These are phyloP conservation scores for Sarocladium strictum DNA, from an alignment of 2,329 filamentous ascomycete genomes.

Conservation along the genomic window DNA sequence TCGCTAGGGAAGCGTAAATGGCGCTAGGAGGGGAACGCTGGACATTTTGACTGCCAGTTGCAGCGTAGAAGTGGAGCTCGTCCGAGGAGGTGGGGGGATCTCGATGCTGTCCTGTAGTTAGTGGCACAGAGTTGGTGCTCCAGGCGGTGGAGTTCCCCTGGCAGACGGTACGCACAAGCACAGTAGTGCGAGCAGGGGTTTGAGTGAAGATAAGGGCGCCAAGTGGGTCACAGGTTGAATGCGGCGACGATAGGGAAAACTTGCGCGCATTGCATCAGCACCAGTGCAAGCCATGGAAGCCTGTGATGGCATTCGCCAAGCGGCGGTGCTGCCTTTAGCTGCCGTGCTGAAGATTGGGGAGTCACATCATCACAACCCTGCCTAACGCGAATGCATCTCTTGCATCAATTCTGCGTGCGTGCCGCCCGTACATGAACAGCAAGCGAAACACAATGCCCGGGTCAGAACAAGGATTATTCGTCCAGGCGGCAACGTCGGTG, in stretches of 20 bases:
- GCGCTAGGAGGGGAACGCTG: not conserved
- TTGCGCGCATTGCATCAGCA: not conserved
- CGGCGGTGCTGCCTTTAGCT: not conserved
- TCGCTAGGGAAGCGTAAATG: not conserved
- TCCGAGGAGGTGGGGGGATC: not conserved
- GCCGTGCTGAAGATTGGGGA: not conserved
- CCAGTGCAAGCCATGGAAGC: not conserved
- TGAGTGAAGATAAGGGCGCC: too few relatives aligned
- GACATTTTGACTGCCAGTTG: not conserved
- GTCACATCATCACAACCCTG: not conserved
- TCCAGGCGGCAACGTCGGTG: too few relatives aligned
- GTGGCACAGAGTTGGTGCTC: too few relatives aligned
- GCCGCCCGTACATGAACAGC: not conserved
- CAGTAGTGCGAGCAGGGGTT: too few relatives aligned
- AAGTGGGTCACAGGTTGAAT: too few relatives aligned
- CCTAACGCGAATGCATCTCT: not conserved
- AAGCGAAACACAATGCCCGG: too few relatives aligned
- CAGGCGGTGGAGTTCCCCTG: too few relatives aligned
- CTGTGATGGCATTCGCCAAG: not conserved
- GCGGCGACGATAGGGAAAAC: not conserved
- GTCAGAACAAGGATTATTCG: too few relatives aligned
- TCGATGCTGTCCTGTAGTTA: too few relatives aligned
- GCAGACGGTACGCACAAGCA: too few relatives aligned
- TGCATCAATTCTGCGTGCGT: not conserved
- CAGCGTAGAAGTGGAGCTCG: not conserved